Percentiles rank a stretch among this genome's conserved stretches.
Evolutionary conservation across 345 rosid genomes (phyloP).

Genomic region (Excoecaria cochinchinensis): DNA sequence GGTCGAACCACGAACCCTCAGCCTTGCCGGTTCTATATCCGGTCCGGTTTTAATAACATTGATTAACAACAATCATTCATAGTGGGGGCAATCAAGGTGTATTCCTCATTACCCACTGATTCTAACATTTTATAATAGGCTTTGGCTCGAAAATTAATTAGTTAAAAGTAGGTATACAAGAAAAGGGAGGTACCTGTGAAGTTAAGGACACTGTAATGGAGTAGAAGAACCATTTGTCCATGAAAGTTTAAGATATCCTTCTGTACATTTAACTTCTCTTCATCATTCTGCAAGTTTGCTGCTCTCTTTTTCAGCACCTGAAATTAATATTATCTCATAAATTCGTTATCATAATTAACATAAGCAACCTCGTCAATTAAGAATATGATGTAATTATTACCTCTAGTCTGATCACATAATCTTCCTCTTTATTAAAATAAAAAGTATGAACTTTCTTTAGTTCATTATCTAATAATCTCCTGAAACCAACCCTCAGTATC

Average conservation of each 20-base stretch:
- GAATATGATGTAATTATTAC: slow-evolving; percentile 11
- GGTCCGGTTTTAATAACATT: no score
- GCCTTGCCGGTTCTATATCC: no score
- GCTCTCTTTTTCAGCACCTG: slow-evolving; percentile 42
- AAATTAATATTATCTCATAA: not conserved
- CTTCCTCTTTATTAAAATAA: slow-evolving; percentile 48
- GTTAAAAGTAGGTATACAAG: no score
- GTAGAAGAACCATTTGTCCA: slow-evolving; percentile 42
- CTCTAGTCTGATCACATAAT: slow-evolving; percentile 38
- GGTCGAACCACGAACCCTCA: no score
- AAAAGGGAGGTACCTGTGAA: slow-evolving; percentile 27
- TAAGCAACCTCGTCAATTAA: not conserved
- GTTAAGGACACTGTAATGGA: slow-evolving; percentile 41
- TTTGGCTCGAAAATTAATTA: no score
- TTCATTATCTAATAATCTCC: slow-evolving; percentile 28
- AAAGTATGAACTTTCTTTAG: slow-evolving; percentile 37
- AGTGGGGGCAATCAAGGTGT: no score
- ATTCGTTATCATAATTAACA: no score
- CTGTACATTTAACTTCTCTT: slow-evolving; percentile 26
- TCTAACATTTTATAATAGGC: no score
- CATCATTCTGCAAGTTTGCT: slow-evolving; percentile 21
- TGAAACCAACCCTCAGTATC: slow-evolving; percentile 27
- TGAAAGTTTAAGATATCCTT: slow-evolving; percentile 35
- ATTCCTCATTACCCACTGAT: no score
- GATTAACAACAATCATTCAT: no score